These are phyloP conservation scores for Zygosaccharomyces pseudorouxii DNA, from an alignment of 805 yeast genomes.

Conservation along the genomic window DNA sequence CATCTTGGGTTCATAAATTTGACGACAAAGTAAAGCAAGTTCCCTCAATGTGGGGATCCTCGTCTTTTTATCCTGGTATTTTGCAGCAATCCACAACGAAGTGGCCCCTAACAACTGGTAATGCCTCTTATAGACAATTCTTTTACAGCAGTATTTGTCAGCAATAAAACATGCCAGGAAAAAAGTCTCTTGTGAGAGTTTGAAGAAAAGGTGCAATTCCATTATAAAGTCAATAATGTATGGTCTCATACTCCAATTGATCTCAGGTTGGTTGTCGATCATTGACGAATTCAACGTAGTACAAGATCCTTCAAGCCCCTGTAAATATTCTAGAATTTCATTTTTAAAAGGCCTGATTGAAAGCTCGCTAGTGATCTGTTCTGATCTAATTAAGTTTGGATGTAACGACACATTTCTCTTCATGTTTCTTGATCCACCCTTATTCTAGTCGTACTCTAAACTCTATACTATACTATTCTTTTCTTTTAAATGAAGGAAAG, in stretches of 20 bases:
- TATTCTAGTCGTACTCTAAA: neutral
- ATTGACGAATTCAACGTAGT: slow-evolving; percentile 42
- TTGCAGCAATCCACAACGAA: slow-evolving; percentile 84
- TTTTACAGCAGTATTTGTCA: slow-evolving; percentile 77
- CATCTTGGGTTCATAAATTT: slow-evolving; percentile 56
- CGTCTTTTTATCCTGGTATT: slow-evolving; percentile 62
- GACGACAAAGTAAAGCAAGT: slow-evolving; percentile 60
- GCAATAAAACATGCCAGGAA: slow-evolving; percentile 64
- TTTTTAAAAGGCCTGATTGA: slow-evolving; percentile 40
- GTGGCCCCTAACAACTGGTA: slow-evolving; percentile 82
- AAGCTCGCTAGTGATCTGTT: slow-evolving; percentile 40
- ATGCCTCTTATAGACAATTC: slow-evolving; percentile 75
- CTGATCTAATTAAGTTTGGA: slow-evolving; percentile 43
- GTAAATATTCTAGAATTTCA: slow-evolving; percentile 40
- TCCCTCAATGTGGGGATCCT: slow-evolving; percentile 64
- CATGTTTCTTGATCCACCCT: slow-evolving; percentile 49
- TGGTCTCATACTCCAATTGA: slow-evolving; percentile 74
- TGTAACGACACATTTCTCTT: slow-evolving; percentile 29
- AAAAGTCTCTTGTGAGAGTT: slow-evolving; percentile 59
- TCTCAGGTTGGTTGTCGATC: slow-evolving; percentile 83
- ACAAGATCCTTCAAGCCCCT: slow-evolving; percentile 35
- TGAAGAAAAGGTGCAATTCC: slow-evolving; percentile 58
- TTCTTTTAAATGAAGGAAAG: neutral
- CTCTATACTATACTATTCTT: neutral
- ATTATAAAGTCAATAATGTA: slow-evolving; percentile 72